phyloP scores from a whole-genome alignment of 495 filamentous ascomycete genomes.

The Talaromyces liani region DNA sequence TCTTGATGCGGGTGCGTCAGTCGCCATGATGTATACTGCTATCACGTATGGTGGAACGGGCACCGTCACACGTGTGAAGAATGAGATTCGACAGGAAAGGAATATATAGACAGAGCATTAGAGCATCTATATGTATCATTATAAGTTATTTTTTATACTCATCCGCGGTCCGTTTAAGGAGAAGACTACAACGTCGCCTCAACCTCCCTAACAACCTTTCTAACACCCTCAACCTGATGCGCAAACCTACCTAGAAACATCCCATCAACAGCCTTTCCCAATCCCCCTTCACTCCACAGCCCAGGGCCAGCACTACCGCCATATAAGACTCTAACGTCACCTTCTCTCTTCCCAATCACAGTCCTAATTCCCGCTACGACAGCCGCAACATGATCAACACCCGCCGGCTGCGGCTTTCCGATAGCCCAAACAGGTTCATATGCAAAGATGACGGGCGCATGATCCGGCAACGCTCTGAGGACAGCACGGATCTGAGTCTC shows the following conservation, averaged over 20 bases:
- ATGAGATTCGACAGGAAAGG: slow-evolving; percentile 64
- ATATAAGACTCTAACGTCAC: slow-evolving; percentile 61
- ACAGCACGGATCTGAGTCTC: slow-evolving; percentile 54
- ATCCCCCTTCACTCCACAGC: slow-evolving; percentile 48
- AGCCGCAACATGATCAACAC: slow-evolving; percentile 59
- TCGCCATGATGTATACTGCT: slow-evolving; percentile 79
- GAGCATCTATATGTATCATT: slow-evolving; percentile 3
- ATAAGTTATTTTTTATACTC: background rate
- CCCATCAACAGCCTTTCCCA: slow-evolving; percentile 67
- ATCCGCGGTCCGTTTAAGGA: background rate
- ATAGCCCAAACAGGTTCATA: slow-evolving; percentile 93
- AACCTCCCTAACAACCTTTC: slow-evolving; percentile 63
- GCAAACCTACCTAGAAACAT: slow-evolving; percentile 78
- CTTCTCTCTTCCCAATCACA: slow-evolving; percentile 33
- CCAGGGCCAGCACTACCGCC: slow-evolving; percentile 77
- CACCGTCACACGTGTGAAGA: slow-evolving; percentile 78
- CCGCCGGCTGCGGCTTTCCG: slow-evolving; percentile 64
- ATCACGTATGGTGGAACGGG: slow-evolving; percentile 82
- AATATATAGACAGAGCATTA: slow-evolving; percentile 11
- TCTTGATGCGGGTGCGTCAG: slow-evolving; percentile 75
- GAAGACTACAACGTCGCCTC: slow-evolving; percentile 27
- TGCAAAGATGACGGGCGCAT: slow-evolving; percentile 67
- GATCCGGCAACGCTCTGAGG: slow-evolving; percentile 45
- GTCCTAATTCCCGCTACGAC: slow-evolving; percentile 57
- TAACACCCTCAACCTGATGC: slow-evolving; percentile 62